Evolutionary conservation across 805 yeast species (phyloP).

Genomic region (Phaffomyces antillensis): DNA sequence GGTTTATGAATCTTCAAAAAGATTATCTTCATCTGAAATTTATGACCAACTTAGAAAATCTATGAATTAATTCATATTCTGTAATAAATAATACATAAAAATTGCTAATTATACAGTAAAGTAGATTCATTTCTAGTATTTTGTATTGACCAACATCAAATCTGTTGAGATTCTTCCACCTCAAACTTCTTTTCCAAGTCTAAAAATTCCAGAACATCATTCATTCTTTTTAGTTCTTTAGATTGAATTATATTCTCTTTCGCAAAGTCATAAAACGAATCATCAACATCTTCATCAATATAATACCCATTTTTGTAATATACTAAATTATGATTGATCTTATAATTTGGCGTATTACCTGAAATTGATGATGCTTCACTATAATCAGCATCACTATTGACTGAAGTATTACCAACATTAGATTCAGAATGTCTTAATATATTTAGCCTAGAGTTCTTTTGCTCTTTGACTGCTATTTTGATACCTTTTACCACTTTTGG

Average conservation of each 20-base stretch:
- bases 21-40: constrained; percentile 17
- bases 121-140: no score
- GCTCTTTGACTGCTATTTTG: constrained; percentile 20
- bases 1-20: constrained; percentile 29
- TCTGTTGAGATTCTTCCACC: not conserved
- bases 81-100: not conserved
- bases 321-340: constrained; percentile 14
- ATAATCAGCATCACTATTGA: constrained; percentile 19
- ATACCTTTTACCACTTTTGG: constrained; percentile 21
- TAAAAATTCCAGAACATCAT: constrained; percentile 18
- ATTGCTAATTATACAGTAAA: not conserved
- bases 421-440: constrained; percentile 9
- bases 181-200: constrained; percentile 16
- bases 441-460: constrained; percentile 19
- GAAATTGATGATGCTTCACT: constrained; percentile 22
- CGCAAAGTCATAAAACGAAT: constrained; percentile 18
- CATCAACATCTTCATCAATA: constrained; percentile 15
- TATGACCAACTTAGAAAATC: not conserved
- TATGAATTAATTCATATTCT: not conserved
- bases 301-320: constrained; percentile 24
- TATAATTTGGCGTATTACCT: constrained; percentile 23
- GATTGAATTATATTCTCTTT: constrained; percentile 15
- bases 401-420: constrained; percentile 7
- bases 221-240: constrained; percentile 17
- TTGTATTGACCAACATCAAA: no score